phyloP scores from a whole-genome alignment of 192 early-diverging fungal species.

The Coemansia sp. region DNA sequence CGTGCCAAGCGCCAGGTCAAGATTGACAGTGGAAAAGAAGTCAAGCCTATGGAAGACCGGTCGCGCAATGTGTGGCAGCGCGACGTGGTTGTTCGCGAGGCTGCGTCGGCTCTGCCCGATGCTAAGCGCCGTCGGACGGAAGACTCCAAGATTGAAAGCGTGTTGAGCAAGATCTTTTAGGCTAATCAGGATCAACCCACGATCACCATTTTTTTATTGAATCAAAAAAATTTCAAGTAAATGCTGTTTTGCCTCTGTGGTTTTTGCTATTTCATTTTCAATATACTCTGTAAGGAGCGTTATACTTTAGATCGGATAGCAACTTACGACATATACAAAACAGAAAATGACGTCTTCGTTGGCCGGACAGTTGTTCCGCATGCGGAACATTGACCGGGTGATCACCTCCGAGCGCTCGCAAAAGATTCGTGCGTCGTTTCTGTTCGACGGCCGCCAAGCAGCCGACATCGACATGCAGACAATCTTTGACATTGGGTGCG shows the following conservation, averaged over 20 bases:
- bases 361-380: slow-evolving; percentile 64
- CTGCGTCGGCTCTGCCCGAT: background rate
- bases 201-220: background rate
- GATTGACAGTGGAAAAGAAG: slow-evolving; percentile 29
- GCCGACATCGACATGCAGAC: slow-evolving; percentile 86
- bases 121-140: slow-evolving; percentile 20
- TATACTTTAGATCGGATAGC: background rate
- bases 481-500: slow-evolving; percentile 78
- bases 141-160: slow-evolving; percentile 7
- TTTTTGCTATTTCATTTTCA: no score
- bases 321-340: slow-evolving; percentile 6
- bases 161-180: slow-evolving; percentile 21
- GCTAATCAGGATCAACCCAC: background rate
- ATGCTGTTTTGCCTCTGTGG: no score
- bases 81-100: slow-evolving; percentile 57
- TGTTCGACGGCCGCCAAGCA: slow-evolving; percentile 80
- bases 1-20: slow-evolving; percentile 62
- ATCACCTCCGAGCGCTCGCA: slow-evolving; percentile 58
- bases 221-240: background rate
- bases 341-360: slow-evolving; percentile 60
- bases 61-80: slow-evolving; percentile 64
- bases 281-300: no score
- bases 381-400: slow-evolving; percentile 61
- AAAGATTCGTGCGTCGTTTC: slow-evolving; percentile 70
- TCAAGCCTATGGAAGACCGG: slow-evolving; percentile 51